Percentiles rank a stretch among this genome's conserved stretches.
phyloP scores from a whole-genome alignment of 768 basidiomycete genomes.

The Pleurotus ostreatus region DNA sequence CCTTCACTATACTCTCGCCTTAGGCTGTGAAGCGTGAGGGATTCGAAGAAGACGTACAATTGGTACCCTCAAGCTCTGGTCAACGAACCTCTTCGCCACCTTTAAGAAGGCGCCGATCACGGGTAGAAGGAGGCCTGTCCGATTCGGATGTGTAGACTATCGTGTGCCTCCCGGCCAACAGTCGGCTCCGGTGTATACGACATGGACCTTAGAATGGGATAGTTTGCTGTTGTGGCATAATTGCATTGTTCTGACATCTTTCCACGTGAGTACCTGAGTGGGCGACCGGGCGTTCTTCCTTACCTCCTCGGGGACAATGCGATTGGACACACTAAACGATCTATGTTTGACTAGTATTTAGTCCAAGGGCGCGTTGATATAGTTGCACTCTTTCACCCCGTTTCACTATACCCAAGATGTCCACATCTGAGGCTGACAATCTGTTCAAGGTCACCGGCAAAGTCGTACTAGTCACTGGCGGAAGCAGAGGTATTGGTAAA shows the following conservation, averaged over 20 bases:
- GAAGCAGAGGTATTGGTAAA: slow-evolving; percentile 63
- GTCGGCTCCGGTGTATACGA: slow-evolving; percentile 3
- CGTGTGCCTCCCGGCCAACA: background rate
- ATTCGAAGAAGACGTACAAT: slow-evolving; percentile 17
- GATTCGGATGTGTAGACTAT: slow-evolving; percentile 24
- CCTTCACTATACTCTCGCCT: background rate
- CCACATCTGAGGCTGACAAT: slow-evolving; percentile 27
- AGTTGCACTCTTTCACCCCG: background rate
- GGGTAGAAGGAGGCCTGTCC: slow-evolving; percentile 26
- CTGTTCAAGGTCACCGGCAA: slow-evolving; percentile 51
- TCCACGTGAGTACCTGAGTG: background rate
- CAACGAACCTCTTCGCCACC: slow-evolving; percentile 22
- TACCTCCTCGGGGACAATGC: slow-evolving; percentile 8
- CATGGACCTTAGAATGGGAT: slow-evolving; percentile 1
- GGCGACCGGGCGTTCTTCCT: slow-evolving; percentile 2
- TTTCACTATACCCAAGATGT: slow-evolving; percentile 23
- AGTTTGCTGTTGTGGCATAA: slow-evolving; percentile 3
- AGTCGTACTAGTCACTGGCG: slow-evolving; percentile 62
- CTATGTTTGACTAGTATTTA: background rate
- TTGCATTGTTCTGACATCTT: slow-evolving; percentile 5
- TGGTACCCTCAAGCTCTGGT: slow-evolving; percentile 24
- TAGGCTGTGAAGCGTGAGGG: slow-evolving; percentile 28
- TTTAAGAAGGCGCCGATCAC: slow-evolving; percentile 45
- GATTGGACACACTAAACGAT: background rate
- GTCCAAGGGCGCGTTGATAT: slow-evolving; percentile 1